Evolutionary conservation across 441 rosid species (phyloP).

Genomic region (Gossypium davidsonii): DNA sequence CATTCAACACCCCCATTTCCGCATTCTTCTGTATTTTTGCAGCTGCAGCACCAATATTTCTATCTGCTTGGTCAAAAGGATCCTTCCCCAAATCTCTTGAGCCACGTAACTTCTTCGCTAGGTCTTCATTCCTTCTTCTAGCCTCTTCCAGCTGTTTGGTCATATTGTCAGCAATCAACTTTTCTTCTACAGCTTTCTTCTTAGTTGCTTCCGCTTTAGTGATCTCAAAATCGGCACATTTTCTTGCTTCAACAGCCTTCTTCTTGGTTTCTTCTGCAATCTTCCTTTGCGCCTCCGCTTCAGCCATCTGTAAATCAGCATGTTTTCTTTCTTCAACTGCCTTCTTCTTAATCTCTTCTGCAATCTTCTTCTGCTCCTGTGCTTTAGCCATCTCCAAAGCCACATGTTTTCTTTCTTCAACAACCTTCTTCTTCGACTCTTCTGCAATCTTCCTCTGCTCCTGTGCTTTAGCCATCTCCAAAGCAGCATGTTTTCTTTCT

Average conservation of each 20-base stretch:
- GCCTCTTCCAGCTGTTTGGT: slow-evolving; percentile 35
- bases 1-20: slow-evolving; percentile 40
- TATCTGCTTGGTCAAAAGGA: slow-evolving; percentile 2
- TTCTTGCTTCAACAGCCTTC: neutral
- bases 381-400: neutral
- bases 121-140: slow-evolving; percentile 31
- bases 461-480: neutral
- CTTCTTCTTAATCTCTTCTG: neutral
- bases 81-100: slow-evolving; percentile 1
- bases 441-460: neutral
- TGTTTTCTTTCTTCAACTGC: neutral
- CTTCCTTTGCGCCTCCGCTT: neutral
- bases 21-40: neutral
- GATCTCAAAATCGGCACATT: neutral
- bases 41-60: neutral
- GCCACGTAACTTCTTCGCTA: slow-evolving; percentile 31
- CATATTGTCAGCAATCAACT: slow-evolving; percentile 27
- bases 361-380: slow-evolving; percentile 28
- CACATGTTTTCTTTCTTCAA: neutral
- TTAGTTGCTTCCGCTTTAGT: slow-evolving; percentile 29
- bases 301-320: neutral
- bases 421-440: neutral
- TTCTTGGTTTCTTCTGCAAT: neutral
- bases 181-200: slow-evolving; percentile 33
- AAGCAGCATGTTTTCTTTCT: neutral